A percentile compares a stretch with the other conserved stretches of the same genome.
Evolutionary conservation across 1,139 yeast species (phyloP).

Genomic region (Hansenula lynferdii): DNA sequence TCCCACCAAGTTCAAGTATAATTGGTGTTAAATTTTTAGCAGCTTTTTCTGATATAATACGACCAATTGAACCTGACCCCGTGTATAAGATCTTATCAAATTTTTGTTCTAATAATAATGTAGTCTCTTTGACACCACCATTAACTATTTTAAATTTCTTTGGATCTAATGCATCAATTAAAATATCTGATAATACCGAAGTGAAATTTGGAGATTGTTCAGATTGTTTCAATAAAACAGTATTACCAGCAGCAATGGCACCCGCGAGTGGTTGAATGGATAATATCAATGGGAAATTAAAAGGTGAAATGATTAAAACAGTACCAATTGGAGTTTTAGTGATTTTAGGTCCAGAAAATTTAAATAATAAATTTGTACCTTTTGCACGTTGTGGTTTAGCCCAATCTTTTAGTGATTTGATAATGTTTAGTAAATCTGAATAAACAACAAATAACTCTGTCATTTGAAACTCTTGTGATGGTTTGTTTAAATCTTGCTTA

Average conservation of each 20-base stretch:
- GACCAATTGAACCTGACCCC: constrained; percentile 76
- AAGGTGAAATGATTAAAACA: constrained; percentile 75
- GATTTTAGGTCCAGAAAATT: constrained; percentile 43
- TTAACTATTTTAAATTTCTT: constrained; percentile 57
- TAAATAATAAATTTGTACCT: constrained; percentile 31
- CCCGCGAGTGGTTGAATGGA: constrained; percentile 66
- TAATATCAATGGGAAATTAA: constrained; percentile 77
- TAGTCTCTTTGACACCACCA: constrained; percentile 73
- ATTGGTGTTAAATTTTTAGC: constrained; percentile 81
- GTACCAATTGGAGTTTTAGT: constrained; percentile 74
- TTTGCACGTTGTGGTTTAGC: constrained; percentile 51
- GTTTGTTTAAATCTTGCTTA: constrained; percentile 59
- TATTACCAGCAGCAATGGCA: constrained; percentile 86
- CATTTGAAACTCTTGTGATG: constrained; percentile 53
- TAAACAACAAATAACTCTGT: constrained; percentile 51
- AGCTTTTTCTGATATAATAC: constrained; percentile 73
- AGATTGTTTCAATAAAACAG: constrained; percentile 75
- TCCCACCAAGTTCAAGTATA: constrained; percentile 88
- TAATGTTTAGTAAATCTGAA: constrained; percentile 55
- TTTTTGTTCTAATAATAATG: constrained; percentile 56
- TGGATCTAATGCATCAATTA: constrained; percentile 46
- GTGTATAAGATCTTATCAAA: constrained; percentile 87
- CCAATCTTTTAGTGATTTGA: constrained; percentile 60
- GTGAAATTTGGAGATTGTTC: constrained; percentile 70
- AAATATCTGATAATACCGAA: constrained; percentile 47